Evolutionary conservation across 1,284 basidiomycete species (phyloP).

Genomic region (Rhizopogon hawkerae): DNA sequence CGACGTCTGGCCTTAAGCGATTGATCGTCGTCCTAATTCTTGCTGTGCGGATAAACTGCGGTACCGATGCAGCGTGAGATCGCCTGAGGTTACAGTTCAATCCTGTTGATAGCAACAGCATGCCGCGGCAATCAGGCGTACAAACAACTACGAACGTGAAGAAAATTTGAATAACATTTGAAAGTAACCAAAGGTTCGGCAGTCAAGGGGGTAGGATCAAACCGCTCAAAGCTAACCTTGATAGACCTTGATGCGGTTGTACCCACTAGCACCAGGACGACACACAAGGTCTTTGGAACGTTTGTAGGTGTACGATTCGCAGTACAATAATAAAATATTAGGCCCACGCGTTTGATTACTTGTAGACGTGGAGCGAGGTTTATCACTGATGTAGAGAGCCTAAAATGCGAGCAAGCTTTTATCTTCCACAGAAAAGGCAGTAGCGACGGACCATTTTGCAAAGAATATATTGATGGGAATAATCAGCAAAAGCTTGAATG

Average conservation of each 20-base stretch:
- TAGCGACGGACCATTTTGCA: neutral
- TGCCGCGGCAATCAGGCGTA: neutral
- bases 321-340: neutral
- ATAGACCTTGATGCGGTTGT: neutral
- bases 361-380: neutral
- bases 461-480: slow-evolving; percentile 9
- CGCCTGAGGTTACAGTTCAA: neutral
- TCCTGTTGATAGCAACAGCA: neutral
- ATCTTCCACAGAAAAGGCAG: neutral
- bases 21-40: neutral
- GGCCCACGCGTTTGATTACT: too few species aligned
- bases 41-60: neutral
- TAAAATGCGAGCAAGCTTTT: neutral
- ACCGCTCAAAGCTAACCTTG: neutral
- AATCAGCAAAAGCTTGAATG: slow-evolving; percentile 71
- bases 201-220: neutral
- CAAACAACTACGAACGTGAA: neutral
- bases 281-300: neutral
- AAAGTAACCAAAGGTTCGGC: neutral
- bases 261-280: neutral
- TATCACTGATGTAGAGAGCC: neutral
- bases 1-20: neutral
- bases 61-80: neutral
- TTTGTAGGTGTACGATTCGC: neutral
- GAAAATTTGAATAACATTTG: neutral